Conservation (phyloP, 2,329 filamentous ascomycete species). For the Zelopaecilomyces penicillatus region DNA sequence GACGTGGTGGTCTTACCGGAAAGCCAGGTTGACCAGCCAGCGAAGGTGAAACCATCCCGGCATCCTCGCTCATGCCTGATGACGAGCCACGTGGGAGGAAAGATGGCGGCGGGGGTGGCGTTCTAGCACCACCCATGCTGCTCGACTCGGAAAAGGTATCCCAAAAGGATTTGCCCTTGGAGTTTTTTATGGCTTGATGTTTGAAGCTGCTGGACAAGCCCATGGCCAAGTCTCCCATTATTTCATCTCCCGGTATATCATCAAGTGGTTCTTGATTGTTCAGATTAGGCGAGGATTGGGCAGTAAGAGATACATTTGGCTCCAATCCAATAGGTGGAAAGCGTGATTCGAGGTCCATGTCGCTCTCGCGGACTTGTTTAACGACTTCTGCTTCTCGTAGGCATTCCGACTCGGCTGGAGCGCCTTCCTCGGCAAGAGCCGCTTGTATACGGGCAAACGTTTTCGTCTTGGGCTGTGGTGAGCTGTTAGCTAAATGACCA, state of each 20-base stretch:
- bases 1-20: conserved; percentile 29
- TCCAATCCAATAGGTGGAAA: conserved; percentile 31
- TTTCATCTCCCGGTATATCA: conserved; percentile 61
- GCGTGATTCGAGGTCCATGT: conserved; percentile 52
- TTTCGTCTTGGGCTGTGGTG: conserved; percentile 78
- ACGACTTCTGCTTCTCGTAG: conserved; percentile 92
- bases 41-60: conserved; percentile 63
- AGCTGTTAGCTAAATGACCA: conserved; percentile 17
- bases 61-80: conserved; percentile 58
- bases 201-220: conserved; percentile 61
- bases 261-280: conserved; percentile 58
- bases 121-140: conserved; percentile 38
- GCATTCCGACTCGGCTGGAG: conserved; percentile 81
- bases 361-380: conserved; percentile 86
- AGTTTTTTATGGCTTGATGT: conserved; percentile 63
- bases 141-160: conserved; percentile 65
- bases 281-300: conserved; percentile 61
- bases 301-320: conserved; percentile 43
- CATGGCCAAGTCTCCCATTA: conserved; percentile 47
- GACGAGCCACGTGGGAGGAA: conserved; percentile 52
- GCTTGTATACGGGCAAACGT: conserved; percentile 90
- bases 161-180: conserved; percentile 63
- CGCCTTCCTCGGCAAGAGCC: conserved; percentile 77
- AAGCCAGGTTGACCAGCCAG: conserved; percentile 28
- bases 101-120: conserved; percentile 60